Evolutionary conservation across 257 asterid species (phyloP), one percentile per base, ranked within the genome.

Genomic region (Scutellaria barbata): DNA sequence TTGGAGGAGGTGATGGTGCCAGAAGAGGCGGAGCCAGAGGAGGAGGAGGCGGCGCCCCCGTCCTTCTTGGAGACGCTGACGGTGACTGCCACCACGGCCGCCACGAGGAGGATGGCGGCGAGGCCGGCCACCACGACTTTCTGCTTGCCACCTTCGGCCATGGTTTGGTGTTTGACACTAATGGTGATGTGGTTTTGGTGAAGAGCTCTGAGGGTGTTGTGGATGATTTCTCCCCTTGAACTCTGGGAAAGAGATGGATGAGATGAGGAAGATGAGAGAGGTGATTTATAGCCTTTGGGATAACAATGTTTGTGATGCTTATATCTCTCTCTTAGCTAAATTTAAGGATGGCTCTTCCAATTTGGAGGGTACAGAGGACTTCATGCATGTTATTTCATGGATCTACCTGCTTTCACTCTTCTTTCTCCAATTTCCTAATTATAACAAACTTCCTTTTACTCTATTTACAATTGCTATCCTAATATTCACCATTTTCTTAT

Each of bases 91-190:
- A 82, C 81, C 16, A 79, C 85, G 73, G 83, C 79, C 8, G 92
- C 95, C 57, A 85, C 89, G 54, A 88, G 63, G 56, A 88, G 85
- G 76, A 83, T 54, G 48, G 88, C 75, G 48, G 88, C 84, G 11
- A 88, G 35, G 6, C 87, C 78, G 41, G 77, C 83, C n/a, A 80
- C 55, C 17, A 81, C 62, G 2, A 72, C 61, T 62, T 83, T 85
- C 30, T 86, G 80, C 25, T 65, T 85, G 2, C 60, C 58, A 39
- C 56, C 74, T 0, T 22, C 51, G 9, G 63, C 82, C 95, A 88
- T 88, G 35, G 35, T 30, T 3, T 30, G 4, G 4, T 30, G 35
- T 42, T 58, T 16, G n/a, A 22, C 20, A 8, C 5, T 20, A 50
- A 25, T 42, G 42, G 43, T 55, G 40, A 6, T n/a, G 22, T 67